Evolutionary conservation across 192 early-diverging fungal genomes (phyloP), one percentile per base, ranked within the genome.

Genomic region (Dissophora ornata): DNA sequence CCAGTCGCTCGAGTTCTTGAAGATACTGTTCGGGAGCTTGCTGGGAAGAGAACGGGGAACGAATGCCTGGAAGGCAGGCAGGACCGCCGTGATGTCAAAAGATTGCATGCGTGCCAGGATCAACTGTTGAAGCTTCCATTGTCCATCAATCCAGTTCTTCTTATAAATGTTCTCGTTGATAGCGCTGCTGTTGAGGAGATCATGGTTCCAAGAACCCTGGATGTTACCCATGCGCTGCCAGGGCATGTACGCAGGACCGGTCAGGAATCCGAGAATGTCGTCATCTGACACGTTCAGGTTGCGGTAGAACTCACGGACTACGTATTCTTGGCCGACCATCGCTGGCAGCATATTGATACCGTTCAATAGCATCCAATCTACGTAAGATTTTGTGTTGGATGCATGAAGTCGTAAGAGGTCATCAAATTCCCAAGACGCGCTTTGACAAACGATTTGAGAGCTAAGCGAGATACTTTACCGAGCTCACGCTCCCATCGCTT

Each of bases 201-300:
- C 13, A 22, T 71, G 53, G 28, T 62, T 61, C 73, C 73, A 77
- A 0, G 65, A 67, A 11, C 73, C 73, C 30, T 67, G 73, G 1
- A 55, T 38, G 40, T 77, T 77, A 6, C 73, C 73, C 71, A 75
- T 77, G 16, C 65, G 63, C 33, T 77, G 73, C 73, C 73, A 67
- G 0, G 73, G 73, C 71, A 75, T 75, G 26, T 66, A 66, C 4
- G 57, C 62, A 0, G 71, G 71, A 41, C 57, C 62, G 7, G 56
- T 29, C 16, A 75, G 11, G 58, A 75, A 75, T 16, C 13, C 32
- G n/a, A 46, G 38, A 22, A 75, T 57, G 13, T 75, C 57, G 16
- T 36, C 41, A 18, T 51, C 29, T 1, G 56, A 55, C 32, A 75
- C 12, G 5, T 49, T 49, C 5, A 55, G 50, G 32, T 22, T 60